Conservation (phyloP, 2,329 filamentous ascomycete genomes). For the Chaetomiaceae sp. region DNA sequence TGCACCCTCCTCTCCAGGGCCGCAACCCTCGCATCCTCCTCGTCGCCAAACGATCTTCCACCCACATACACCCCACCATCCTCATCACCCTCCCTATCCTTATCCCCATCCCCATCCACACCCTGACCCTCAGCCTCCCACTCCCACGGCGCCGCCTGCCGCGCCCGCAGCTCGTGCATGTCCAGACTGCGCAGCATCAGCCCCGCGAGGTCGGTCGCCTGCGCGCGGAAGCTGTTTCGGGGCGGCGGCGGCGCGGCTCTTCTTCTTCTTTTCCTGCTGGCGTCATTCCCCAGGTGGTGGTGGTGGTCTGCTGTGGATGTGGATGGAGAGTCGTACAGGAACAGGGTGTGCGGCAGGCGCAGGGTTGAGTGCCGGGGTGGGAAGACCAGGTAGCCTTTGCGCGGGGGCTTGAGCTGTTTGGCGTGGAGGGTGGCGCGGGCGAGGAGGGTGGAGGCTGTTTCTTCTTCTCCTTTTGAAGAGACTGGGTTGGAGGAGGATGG, state of each 20-base stretch:
- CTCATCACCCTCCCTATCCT: not conserved
- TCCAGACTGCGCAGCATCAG: constrained; percentile 46
- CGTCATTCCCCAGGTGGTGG: no score
- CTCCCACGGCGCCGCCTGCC: not conserved
- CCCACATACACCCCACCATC: not conserved
- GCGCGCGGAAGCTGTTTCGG: constrained; percentile 40
- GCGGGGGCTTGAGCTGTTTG: constrained; percentile 22
- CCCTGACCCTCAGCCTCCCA: not conserved
- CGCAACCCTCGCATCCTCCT: not conserved
- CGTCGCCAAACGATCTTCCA: not conserved
- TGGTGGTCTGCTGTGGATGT: not conserved
- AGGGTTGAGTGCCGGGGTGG: constrained; percentile 43
- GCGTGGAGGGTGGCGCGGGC: constrained; percentile 1
- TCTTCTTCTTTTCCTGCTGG: no score
- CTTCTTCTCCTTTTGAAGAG: not conserved
- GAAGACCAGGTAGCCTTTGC: constrained; percentile 41
- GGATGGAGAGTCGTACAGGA: constrained; percentile 37
- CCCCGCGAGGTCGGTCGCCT: constrained; percentile 41
- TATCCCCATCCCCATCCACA: not conserved
- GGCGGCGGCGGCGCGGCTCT: no score
- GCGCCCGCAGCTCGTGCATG: constrained; percentile 32
- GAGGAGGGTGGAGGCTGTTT: constrained; percentile 3
- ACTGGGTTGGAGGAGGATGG: not conserved
- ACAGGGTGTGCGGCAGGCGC: constrained; percentile 42
- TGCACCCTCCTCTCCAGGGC: constrained; percentile 30